These are phyloP conservation scores for sweet orange (Citrus sinensis) DNA, from an alignment of 345 rosid species.

Conservation along the genomic window DVS_A1.0 CM039164.1:17481001-17481500, in stretches of 20 bases:
- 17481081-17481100: constrained; percentile 23
- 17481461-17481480: background rate
- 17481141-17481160: constrained; percentile 19
- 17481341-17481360: constrained; percentile 5
- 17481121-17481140: constrained; percentile 21
- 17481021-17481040: constrained; percentile 49
- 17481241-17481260: constrained; percentile 43
- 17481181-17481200: constrained; percentile 43
- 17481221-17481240: constrained; percentile 43
- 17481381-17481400: constrained; percentile 10
- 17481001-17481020: constrained; percentile 47
- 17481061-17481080: constrained; percentile 42
- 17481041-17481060: constrained; percentile 47
- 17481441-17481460: background rate
- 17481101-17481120: constrained; percentile 26
- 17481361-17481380: constrained; percentile 23
- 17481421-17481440: constrained; percentile 6
- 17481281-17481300: constrained; percentile 47
- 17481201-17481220: constrained; percentile 45
- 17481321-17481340: constrained; percentile 14
- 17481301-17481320: constrained; percentile 34
- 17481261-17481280: constrained; percentile 47
- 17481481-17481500: background rate
- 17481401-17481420: constrained; percentile 12
- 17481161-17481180: constrained; percentile 36